A percentile compares a stretch with the other conserved stretches of the same genome.
Evolutionary conservation across 2,329 filamentous ascomycete genomes (phyloP).

Genomic region (Onygenales sp.): DNA sequence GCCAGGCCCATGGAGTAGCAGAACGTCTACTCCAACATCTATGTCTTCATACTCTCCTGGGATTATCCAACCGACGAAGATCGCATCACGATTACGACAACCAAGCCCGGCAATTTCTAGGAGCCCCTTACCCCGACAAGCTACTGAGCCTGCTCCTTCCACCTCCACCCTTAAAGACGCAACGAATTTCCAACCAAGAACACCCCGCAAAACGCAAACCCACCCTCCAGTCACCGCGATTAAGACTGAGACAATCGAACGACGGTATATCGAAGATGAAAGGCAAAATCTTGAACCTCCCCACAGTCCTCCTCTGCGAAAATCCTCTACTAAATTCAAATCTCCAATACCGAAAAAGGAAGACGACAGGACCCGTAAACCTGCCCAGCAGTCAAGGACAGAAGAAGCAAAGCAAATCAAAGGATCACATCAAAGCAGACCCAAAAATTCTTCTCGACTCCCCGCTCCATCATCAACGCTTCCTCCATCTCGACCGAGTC

Average conservation of each 20-base stretch:
- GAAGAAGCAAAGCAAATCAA: slow-evolving; percentile 22
- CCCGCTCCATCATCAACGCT: slow-evolving; percentile 21
- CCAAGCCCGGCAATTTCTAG: slow-evolving; percentile 29
- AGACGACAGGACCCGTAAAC: not conserved
- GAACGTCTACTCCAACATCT: slow-evolving; percentile 40
- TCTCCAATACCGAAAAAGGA: slow-evolving; percentile 23
- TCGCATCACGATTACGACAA: slow-evolving; percentile 25
- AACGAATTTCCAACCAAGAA: not conserved
- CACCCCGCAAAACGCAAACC: slow-evolving; percentile 1
- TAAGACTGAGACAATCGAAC: not conserved
- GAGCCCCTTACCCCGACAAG: slow-evolving; percentile 15
- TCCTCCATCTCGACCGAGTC: slow-evolving; percentile 54
- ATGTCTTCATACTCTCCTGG: slow-evolving; percentile 41
- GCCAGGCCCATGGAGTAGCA: slow-evolving; percentile 36
- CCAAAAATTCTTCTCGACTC: slow-evolving; percentile 18
- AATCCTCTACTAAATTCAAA: slow-evolving; percentile 50
- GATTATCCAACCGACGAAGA: slow-evolving; percentile 31
- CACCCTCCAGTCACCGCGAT: not conserved
- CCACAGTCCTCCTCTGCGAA: slow-evolving; percentile 53
- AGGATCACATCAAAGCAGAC: slow-evolving; percentile 15
- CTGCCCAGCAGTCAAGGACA: slow-evolving; percentile 19
- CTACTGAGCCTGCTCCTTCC: slow-evolving; percentile 8
- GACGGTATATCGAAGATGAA: not conserved
- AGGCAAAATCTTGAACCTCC: slow-evolving; percentile 23
- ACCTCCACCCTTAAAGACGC: slow-evolving; percentile 1